Evolutionary conservation across 169 alveolate genomes (phyloP).

Genomic region (Plasmodium gallinaceum): DNA sequence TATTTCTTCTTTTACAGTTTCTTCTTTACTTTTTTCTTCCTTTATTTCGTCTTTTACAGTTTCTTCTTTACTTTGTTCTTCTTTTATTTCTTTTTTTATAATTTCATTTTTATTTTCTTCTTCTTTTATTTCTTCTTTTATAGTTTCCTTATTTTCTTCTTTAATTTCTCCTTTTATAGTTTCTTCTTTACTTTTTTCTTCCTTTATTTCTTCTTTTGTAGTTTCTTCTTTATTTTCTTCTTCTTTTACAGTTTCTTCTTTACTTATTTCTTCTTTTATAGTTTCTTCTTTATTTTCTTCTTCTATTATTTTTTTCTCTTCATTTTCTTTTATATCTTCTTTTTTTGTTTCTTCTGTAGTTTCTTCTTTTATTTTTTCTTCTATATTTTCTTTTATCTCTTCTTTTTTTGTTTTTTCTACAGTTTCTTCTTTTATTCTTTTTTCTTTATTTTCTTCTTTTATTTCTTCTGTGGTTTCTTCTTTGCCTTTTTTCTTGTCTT

Average conservation of each 20-base stretch:
- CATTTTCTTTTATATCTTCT: not conserved
- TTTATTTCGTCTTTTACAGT: no score
- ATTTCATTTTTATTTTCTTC: not conserved
- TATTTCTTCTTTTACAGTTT: not conserved
- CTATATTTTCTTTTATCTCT: not conserved
- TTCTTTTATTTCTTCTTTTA: not conserved
- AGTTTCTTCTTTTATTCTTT: not conserved
- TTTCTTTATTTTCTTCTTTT: no score
- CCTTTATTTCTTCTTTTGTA: not conserved
- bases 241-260: not conserved
- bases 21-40: not conserved
- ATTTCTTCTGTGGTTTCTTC: not conserved
- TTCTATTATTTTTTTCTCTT: not conserved
- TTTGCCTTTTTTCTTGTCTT: not conserved
- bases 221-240: not conserved
- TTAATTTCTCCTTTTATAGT: not conserved
- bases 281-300: not conserved
- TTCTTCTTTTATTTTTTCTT: not conserved
- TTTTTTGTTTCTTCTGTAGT: not conserved
- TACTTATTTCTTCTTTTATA: not conserved
- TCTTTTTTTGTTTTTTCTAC: not conserved
- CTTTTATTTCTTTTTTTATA: not conserved
- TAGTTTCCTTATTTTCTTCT: not conserved
- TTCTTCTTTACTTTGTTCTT: not conserved
- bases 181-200: not conserved